Percentiles rank a stretch among this genome's conserved stretches.
phyloP scores from a whole-genome alignment of 495 filamentous ascomycete genomes.

The Penicillium lagena region DNA sequence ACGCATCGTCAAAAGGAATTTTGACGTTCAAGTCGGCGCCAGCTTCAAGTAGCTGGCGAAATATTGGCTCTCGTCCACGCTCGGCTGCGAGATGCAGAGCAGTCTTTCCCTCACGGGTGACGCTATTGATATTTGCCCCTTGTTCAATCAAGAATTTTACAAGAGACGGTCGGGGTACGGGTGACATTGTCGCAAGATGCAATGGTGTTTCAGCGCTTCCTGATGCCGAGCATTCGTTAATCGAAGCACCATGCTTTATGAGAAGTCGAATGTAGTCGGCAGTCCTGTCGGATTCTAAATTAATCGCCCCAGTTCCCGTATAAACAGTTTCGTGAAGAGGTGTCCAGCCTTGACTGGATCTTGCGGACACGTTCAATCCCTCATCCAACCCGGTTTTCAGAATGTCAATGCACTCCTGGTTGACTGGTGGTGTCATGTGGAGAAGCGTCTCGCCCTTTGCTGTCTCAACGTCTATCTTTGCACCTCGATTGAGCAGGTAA shows the following conservation, averaged over 20 bases:
- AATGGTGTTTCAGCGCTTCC: constrained; percentile 18
- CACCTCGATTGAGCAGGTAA: constrained; percentile 19
- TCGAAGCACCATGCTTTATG: constrained; percentile 14
- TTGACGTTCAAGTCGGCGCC: constrained; percentile 21
- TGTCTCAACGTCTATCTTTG: constrained; percentile 20
- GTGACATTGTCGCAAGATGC: constrained; percentile 17
- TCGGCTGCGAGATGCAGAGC: constrained; percentile 34
- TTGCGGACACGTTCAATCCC: constrained; percentile 9
- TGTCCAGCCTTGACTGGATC: constrained; percentile 16
- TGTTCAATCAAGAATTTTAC: constrained; percentile 23
- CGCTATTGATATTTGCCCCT: constrained; percentile 24
- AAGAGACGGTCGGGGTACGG: constrained; percentile 8
- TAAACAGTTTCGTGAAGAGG: constrained; percentile 23
- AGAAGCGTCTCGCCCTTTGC: constrained; percentile 22
- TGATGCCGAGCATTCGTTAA: constrained; percentile 12
- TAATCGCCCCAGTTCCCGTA: constrained; percentile 9
- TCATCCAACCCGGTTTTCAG: constrained; percentile 11
- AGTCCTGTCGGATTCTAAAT: constrained; percentile 12
- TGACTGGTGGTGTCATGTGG: constrained; percentile 19
- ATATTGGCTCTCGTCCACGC: constrained; percentile 20
- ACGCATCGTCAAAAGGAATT: background rate
- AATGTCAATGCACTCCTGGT: constrained; percentile 22
- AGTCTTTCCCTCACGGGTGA: constrained; percentile 23
- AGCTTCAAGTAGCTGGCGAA: constrained; percentile 19
- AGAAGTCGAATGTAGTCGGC: constrained; percentile 19